Base-by-base conservation (phyloP, 768 basidiomycete species). In the Sutorius australiensis region DNA sequence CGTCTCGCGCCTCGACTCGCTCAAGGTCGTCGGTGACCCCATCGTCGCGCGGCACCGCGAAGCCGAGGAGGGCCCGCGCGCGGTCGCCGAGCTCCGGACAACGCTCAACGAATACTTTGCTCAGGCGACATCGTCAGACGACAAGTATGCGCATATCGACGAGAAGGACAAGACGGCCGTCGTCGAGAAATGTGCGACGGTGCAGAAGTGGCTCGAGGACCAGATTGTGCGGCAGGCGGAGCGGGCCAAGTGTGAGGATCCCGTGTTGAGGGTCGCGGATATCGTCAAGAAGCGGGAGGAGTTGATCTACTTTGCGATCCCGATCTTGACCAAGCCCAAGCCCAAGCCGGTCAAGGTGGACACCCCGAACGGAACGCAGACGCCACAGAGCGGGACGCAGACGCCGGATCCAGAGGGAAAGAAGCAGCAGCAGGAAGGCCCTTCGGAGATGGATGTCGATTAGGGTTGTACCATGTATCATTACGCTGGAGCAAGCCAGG, bases 131-230 rank as follows among this genome's bases (percentile, higher is more conserved):
- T 88, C 88, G 14, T 52, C 69, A 17, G 95, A 97, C 50, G 95
- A 97, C 60, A 86, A 86, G 73, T 91, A 81, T 72, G 70, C 87
- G 12, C 97, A 98, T 77, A 92, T 98, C 60, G 86, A 87, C 56
- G 86, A 86, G 60, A 91, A 89, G 75, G 91, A 93, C 70, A 90
- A 86, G 72, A 82, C 92, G 74, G 67, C 74, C 43, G 83, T 94
- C 58, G 79, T 98, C 61, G 97, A 99, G 75, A 89, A 88, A 71
- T 86, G 86, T 51, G 97, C 90, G 47, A 92, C 85, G 10, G 76
- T 87, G 36, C 87, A 92, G 73, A 90, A 97, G 74, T 98, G 95
- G 97, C 80, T 99, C 51, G 91, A 97, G 65, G 95, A 99, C 77
- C 82, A 89, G 78, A 82, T 83, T 54, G 86, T 83, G 55, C 77